These are phyloP conservation scores for Leccinum fallax DNA, from an alignment of 1,284 basidiomycete species.

Conservation along the genomic window DNA sequence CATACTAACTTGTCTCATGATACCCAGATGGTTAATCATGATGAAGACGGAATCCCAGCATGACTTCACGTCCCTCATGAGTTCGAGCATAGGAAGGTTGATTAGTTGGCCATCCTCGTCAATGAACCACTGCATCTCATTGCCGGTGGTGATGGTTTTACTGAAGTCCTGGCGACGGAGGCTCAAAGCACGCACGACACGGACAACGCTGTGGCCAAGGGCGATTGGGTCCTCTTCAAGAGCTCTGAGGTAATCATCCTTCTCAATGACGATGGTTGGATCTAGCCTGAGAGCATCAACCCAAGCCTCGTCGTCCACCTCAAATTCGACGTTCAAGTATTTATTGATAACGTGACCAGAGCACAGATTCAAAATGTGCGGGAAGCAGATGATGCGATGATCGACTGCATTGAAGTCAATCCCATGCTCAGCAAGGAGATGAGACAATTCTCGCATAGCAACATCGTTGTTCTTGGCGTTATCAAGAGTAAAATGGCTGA, in stretches of 20 bases:
- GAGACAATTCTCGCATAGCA: too few species aligned
- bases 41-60: neutral
- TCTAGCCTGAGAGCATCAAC: neutral
- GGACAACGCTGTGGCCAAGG: neutral
- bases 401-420: neutral
- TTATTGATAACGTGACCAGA: neutral
- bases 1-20: neutral
- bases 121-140: neutral
- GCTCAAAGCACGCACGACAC: neutral
- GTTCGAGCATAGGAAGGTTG: neutral
- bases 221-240: neutral
- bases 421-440: neutral
- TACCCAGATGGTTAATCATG: neutral
- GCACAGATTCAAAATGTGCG: neutral
- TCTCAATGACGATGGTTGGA: neutral
- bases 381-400: neutral
- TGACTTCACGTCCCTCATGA: neutral
- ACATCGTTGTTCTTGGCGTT: too few species aligned
- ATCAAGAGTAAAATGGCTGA: too few species aligned
- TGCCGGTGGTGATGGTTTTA: neutral
- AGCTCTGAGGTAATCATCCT: neutral
- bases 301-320: neutral
- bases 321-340: neutral
- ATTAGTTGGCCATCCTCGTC: neutral
- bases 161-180: neutral